Base-by-base conservation (phyloP, 768 basidiomycete species). In the Phylloporus sp. region DNA sequence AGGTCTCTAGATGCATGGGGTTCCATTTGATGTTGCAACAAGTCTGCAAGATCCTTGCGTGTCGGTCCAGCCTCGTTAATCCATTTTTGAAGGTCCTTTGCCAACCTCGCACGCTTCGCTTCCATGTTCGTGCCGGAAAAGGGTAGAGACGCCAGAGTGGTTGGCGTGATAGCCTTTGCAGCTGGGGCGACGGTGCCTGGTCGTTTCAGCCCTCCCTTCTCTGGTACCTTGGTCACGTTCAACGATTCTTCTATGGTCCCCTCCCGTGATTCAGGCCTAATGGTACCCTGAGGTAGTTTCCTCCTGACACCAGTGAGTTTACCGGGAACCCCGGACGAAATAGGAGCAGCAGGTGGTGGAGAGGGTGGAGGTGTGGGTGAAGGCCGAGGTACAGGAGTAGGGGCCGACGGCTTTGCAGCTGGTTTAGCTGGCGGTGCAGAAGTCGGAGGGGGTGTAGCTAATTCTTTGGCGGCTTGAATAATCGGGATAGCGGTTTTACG, bases 11-110 rank as follows among this genome's bases (percentile, higher is more conserved):
- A 87, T 6, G 81, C 77, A 61, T 88, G 80, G 9, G 84, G 78
- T 58, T 95, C 93, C 93, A 98, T 97, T 69, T 99, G 97, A 56
- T 78, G 81, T 59, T 91, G 88, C 43, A 98, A 73, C 12, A 85
- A 72, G 36, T 97, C 95, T 32, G 86, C 81, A 13, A 97, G 77
- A 61, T 98, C 95, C 64, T 91, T 88, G 49, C 91, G 77, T 22
- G 86, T 88, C 8, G 90, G 74, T 5, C 91, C 88, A 38, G 82
- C 77, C 59, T 97, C 93, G 58, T 94, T 89, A 49, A 92, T 74
- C 93, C 94, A 97, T 59, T 78, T 80, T 38, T 79, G 78, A 12
- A 76, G 76, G 64, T 97, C 95, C 70, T 89, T 94, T 23, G 79
- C 74, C 32, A 90, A 73, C 36, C 88, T 75, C 23, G 72, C 61